Conservation (phyloP, 2,329 filamentous ascomycete genomes). For the Didymella keratinophila region DNA sequence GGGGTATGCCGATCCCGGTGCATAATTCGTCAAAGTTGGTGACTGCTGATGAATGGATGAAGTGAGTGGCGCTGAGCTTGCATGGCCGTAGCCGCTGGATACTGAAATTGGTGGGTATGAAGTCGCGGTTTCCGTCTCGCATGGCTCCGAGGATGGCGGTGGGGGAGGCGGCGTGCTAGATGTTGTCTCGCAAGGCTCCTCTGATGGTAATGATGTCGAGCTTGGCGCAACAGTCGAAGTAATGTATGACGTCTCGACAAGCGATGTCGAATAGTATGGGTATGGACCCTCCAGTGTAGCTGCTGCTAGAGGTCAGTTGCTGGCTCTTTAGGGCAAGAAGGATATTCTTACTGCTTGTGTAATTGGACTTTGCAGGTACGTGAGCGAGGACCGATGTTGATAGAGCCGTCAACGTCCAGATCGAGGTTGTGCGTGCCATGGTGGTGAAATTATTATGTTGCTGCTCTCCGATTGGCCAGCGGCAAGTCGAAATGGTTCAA, state of each 20-base stretch:
- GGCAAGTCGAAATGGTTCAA: neutral
- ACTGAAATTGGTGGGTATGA: constrained; percentile 3
- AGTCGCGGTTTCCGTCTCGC: constrained; percentile 13
- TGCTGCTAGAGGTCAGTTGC: constrained; percentile 22
- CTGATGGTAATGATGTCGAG: constrained; percentile 8
- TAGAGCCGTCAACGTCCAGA: constrained; percentile 30
- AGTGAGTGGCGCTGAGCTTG: neutral
- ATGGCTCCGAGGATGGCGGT: constrained; percentile 18
- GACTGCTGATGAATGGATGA: constrained; percentile 1
- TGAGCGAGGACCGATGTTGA: constrained; percentile 26
- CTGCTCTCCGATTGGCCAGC: constrained; percentile 25
- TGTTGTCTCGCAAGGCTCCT: constrained; percentile 18
- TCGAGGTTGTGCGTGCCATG: constrained; percentile 28
- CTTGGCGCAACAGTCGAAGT: constrained; percentile 1
- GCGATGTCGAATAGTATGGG: constrained; percentile 20
- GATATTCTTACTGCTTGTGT: constrained; percentile 23
- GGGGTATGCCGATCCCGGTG: neutral
- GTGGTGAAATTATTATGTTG: constrained; percentile 10
- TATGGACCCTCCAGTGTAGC: constrained; percentile 18
- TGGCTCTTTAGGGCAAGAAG: neutral
- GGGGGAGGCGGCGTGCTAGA: constrained; percentile 7
- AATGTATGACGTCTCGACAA: constrained; percentile 12
- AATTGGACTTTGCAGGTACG: constrained; percentile 15
- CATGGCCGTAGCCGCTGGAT: constrained; percentile 1
- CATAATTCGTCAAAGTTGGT: neutral